Percentiles rank a stretch among this genome's conserved stretches.
Conservation (phyloP, 352 stramenopile genomes). For the Globisporangium abappressorium region DNA sequence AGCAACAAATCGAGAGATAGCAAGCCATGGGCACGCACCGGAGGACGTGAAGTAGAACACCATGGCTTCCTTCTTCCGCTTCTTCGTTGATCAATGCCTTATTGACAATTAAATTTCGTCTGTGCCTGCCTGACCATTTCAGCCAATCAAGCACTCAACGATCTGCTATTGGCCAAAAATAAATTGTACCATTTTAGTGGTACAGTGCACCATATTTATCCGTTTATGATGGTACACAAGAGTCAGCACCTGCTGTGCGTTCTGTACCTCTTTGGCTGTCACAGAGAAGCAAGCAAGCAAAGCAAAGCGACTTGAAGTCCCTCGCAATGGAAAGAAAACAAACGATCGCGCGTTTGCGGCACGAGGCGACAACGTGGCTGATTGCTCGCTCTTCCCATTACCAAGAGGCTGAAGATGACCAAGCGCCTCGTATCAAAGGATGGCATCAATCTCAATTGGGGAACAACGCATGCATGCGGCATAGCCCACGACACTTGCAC, state of each 20-base stretch:
- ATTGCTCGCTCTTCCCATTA: not conserved
- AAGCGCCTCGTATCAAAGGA: not conserved
- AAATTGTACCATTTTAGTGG: not conserved
- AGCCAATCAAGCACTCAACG: not conserved
- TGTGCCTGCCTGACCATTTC: not conserved
- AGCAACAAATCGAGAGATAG: not conserved
- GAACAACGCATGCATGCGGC: not conserved
- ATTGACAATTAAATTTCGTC: not conserved
- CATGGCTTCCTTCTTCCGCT: slow-evolving; percentile 26
- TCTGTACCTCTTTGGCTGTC: not conserved
- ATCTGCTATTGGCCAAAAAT: not conserved
- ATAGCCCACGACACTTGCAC: not conserved
- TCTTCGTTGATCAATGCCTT: not conserved
- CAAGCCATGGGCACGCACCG: slow-evolving; percentile 31
- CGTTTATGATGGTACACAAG: not conserved
- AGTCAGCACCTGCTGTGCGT: not conserved
- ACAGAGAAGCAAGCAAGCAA: not conserved
- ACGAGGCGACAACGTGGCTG: not conserved
- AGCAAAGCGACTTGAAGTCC: not conserved
- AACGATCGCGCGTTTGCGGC: not conserved
- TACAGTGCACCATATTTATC: not conserved
- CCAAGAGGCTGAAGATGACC: not conserved
- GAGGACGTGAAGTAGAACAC: slow-evolving; percentile 86
- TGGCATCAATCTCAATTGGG: not conserved
- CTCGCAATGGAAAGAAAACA: not conserved